phyloP scores from a whole-genome alignment of 2,329 filamentous ascomycete genomes.

The Colletotrichum sp. region DNA sequence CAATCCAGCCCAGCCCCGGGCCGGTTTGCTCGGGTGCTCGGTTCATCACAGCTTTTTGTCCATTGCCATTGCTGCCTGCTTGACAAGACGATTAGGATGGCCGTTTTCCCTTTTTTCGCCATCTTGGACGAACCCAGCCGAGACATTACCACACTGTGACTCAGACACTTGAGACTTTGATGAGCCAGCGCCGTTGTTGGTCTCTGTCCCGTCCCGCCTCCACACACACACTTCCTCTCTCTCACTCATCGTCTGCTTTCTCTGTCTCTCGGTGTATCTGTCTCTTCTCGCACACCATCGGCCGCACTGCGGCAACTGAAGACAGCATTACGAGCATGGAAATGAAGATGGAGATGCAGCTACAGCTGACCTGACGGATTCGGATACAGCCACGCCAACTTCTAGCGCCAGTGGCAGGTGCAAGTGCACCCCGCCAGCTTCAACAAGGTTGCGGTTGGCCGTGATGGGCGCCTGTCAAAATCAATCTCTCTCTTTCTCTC shows the following conservation, averaged over 20 bases:
- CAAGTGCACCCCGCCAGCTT: constrained; percentile 10
- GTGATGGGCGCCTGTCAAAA: not conserved
- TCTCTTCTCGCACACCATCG: not conserved
- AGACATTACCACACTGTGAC: not conserved
- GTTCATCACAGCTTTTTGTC: not conserved
- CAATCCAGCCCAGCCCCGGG: not conserved
- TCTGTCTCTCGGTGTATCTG: not conserved
- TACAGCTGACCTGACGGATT: not conserved
- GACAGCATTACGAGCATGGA: not conserved
- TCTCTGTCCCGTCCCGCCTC: not conserved
- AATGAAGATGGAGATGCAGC: not conserved
- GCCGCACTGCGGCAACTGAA: not conserved
- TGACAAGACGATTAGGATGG: not conserved
- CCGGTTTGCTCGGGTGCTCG: not conserved
- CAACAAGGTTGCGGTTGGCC: not conserved
- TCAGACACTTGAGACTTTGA: not conserved
- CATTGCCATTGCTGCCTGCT: not conserved
- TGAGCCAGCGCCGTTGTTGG: constrained; percentile 13
- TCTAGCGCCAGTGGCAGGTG: not conserved
- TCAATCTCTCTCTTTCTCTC: not conserved
- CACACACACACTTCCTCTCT: not conserved
- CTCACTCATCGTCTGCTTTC: not conserved
- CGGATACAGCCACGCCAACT: constrained; percentile 1
- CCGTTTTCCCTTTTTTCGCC: constrained; percentile 10
- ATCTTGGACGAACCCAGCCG: constrained; percentile 6